phyloP scores from a whole-genome alignment of 2,329 filamentous ascomycete species.

The Xylaria digitata region DNA sequence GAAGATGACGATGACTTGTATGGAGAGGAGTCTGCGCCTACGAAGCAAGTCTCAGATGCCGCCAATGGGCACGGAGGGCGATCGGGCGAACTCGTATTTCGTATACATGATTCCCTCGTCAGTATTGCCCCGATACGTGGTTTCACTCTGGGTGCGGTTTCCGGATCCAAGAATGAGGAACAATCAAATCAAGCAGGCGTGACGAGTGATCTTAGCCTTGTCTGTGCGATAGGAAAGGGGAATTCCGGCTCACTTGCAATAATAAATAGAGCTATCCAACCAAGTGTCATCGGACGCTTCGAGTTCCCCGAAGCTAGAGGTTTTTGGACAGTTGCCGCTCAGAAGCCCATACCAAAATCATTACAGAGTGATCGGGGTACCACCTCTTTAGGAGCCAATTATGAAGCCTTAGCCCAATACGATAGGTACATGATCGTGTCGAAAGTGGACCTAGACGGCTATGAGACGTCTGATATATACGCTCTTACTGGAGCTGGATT shows the following conservation, averaged over 20 bases:
- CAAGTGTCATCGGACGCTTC: slow-evolving; percentile 75
- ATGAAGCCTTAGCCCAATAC: slow-evolving; percentile 70
- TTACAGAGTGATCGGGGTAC: slow-evolving; percentile 63
- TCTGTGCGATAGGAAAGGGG: slow-evolving; percentile 72
- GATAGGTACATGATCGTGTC: slow-evolving; percentile 87
- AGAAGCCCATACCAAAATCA: slow-evolving; percentile 72
- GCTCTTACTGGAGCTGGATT: slow-evolving; percentile 78
- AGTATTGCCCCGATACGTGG: slow-evolving; percentile 85
- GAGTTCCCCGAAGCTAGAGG: slow-evolving; percentile 78
- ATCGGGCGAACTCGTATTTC: slow-evolving; percentile 76
- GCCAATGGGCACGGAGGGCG: slow-evolving; percentile 58
- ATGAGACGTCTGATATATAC: slow-evolving; percentile 83
- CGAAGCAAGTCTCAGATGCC: slow-evolving; percentile 51
- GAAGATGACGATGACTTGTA: slow-evolving; percentile 75
- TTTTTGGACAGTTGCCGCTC: slow-evolving; percentile 83
- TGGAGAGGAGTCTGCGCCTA: slow-evolving; percentile 63
- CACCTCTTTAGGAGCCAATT: slow-evolving; percentile 64
- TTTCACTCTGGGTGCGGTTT: slow-evolving; percentile 73
- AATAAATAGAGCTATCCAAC: slow-evolving; percentile 81
- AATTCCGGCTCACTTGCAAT: slow-evolving; percentile 77
- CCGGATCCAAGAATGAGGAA: slow-evolving; percentile 59
- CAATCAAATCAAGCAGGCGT: slow-evolving; percentile 59
- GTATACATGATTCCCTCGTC: slow-evolving; percentile 78
- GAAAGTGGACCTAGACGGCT: slow-evolving; percentile 74
- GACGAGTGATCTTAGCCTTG: slow-evolving; percentile 68